Evolutionary conservation across 208 protist species (phyloP), one percentile per base, ranked within the genome.

Genomic region (Leishmania gerbilli): DNA sequence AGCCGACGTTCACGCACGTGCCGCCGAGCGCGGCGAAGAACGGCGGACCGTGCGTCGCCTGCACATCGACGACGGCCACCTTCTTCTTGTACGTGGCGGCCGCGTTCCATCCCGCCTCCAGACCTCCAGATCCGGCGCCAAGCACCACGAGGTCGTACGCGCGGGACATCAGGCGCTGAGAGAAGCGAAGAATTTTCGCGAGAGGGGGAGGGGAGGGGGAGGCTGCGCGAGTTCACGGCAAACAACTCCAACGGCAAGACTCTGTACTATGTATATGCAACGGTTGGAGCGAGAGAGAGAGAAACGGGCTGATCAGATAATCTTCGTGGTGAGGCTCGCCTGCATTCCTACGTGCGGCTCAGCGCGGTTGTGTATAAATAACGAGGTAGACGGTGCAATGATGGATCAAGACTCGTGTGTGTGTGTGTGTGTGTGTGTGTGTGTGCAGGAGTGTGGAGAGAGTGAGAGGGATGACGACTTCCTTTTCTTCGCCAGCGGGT

Each of bases 91-190:
- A 90, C 31, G 93, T 75, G n/a, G 87, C 79, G 7, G 95, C 95
- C 1, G 93, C 93, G 81, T 96, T 95, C 90, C 94, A 95, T 9
- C 83, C 94, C 47, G 96, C 95, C 87, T 97, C 91, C 13, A 98
- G 87, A 34, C 96, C 95, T 79, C 95, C 95, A 47, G 92, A 96
- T 21, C 95, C 95, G 60, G 89, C 95, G 60, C 95, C 95, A 82
- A 98, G 91, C 55, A 98, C 93, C n/a, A 98, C 88, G 34, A 98
- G 90, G 84, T 98, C 95, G 84, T 95, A 98, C 49, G 80, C 83
- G 78, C 90, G 94, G 68, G 87, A 87, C 91, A 95, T 95, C 21
- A 76, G 19, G 19, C 84, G 72, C 37, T 76, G 56, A 45, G 74
- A 86, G 68, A 84, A 65, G 56, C 88, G 89, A 74, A 94, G 83